Evolutionary conservation across 257 asterid species (phyloP), one percentile per base, ranked within the genome.

Genomic region (Echites panduratus): DNA sequence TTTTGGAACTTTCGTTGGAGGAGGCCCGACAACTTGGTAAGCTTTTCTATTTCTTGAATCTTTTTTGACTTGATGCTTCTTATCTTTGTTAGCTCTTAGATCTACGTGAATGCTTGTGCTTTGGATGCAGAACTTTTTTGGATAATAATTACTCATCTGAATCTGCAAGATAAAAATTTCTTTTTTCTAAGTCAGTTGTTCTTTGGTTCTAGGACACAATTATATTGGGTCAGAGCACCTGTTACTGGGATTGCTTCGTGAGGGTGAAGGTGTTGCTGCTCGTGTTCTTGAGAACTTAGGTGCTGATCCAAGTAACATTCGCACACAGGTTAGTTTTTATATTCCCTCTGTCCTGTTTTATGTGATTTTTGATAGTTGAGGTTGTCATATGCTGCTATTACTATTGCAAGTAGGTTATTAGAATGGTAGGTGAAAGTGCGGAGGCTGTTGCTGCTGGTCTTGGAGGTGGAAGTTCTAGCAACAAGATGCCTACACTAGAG

Each of bases 11-110:
- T 71, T 94, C 99, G 12, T 79, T 94, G 5, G 99, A 94, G 87
- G 99, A 94, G 85, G 99, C 99, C 70, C 96, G 99, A 22, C 99
- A 94, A 71, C 97, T 94, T 71, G 99, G 98, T 94, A 86, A 82
- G 40, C 40, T 63, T 14, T 74, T 79, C 49, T 74, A 41, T 26
- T 17, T 29, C 12, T 54, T 4, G 10, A 16, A 20, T 66, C 38
- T 75, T 43, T 75, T 43, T 3, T 35, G 48, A 41, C 47, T 35
- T 9, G 4, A 13, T 50, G 45, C 52, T 9, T 17, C 20, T 52
- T 41, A 27, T 22, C 47, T 56, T 17, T 44, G 14, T 63, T 61
- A 9, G 64, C 66, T 29, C 20, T 49, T 69, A 7, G 22, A 26
- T 66, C 54, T 66, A 52, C 48, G 3, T 6, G 7, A 10, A 50